Evolutionary conservation across 441 rosid species (phyloP).

Genomic region (Populus hybrid): DNA sequence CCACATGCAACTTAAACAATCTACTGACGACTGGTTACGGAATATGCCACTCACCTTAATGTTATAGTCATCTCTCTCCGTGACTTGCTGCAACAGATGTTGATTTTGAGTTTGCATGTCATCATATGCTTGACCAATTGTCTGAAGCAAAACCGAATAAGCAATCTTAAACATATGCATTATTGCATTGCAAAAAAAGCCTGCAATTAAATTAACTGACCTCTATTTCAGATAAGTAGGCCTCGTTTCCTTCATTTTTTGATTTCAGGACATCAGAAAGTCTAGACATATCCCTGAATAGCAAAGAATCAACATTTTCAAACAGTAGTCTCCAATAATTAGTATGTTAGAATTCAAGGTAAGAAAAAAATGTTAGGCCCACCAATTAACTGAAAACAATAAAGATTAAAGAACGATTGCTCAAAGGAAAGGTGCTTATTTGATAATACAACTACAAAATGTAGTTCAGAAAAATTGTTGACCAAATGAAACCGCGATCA

Average conservation of each 20-base stretch:
- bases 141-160: conserved; percentile 48
- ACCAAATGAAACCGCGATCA: background rate
- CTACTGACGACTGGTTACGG: background rate
- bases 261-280: conserved; percentile 71
- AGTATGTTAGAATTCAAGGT: background rate
- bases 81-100: conserved; percentile 86
- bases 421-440: background rate
- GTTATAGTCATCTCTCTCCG: conserved; percentile 98
- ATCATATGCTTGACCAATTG: conserved; percentile 92
- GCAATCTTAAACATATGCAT: conserved; percentile 16
- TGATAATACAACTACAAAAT: background rate
- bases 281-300: conserved; percentile 59
- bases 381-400: background rate
- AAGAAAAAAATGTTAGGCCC: background rate
- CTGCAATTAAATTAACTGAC: conserved; percentile 34
- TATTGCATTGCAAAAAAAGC: background rate
- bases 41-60: conserved; percentile 55
- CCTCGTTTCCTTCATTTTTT: conserved; percentile 88
- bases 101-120: conserved; percentile 97
- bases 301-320: conserved; percentile 23
- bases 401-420: background rate
- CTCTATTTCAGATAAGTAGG: conserved; percentile 93
- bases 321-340: background rate
- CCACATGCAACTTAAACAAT: background rate
- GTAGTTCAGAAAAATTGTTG: background rate